These are phyloP conservation scores for Mycena floridula DNA, from an alignment of 768 basidiomycete species.

Conservation along the genomic window DNA sequence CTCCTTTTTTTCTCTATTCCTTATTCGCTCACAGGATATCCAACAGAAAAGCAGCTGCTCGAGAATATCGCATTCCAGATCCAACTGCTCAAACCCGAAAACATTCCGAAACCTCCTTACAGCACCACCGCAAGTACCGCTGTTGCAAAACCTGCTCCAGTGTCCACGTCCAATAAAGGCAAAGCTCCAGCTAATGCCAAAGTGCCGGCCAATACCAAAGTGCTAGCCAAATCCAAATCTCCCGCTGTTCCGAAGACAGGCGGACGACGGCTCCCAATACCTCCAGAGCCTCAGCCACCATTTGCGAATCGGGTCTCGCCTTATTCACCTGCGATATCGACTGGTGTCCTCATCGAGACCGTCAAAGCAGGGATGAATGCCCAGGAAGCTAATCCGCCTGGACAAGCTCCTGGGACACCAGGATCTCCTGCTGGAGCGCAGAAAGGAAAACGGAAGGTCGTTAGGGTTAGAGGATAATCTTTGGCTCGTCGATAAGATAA, in stretches of 20 bases:
- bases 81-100: constrained; percentile 67
- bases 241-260: neutral
- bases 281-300: constrained; percentile 72
- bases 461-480: constrained; percentile 64
- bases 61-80: constrained; percentile 71
- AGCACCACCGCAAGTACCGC: constrained; percentile 25
- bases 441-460: constrained; percentile 79
- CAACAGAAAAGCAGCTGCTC: constrained; percentile 73
- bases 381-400: constrained; percentile 39
- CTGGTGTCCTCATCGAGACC: constrained; percentile 75
- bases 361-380: constrained; percentile 84
- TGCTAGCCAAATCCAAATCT: too few species aligned
- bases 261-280: constrained; percentile 53
- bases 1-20: constrained; percentile 1
- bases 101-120: constrained; percentile 60
- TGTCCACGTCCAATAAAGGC: constrained; percentile 34
- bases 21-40: too few species aligned
- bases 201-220: constrained; percentile 37
- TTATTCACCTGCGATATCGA: constrained; percentile 73
- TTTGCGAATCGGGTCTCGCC: constrained; percentile 70
- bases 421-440: constrained; percentile 34
- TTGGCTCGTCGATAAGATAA: too few species aligned
- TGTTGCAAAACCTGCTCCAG: constrained; percentile 21
- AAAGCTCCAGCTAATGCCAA: constrained; percentile 42
- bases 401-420: constrained; percentile 22